phyloP scores from a whole-genome alignment of 495 filamentous ascomycete species.

The Pseudevernia furfuracea region DNA sequence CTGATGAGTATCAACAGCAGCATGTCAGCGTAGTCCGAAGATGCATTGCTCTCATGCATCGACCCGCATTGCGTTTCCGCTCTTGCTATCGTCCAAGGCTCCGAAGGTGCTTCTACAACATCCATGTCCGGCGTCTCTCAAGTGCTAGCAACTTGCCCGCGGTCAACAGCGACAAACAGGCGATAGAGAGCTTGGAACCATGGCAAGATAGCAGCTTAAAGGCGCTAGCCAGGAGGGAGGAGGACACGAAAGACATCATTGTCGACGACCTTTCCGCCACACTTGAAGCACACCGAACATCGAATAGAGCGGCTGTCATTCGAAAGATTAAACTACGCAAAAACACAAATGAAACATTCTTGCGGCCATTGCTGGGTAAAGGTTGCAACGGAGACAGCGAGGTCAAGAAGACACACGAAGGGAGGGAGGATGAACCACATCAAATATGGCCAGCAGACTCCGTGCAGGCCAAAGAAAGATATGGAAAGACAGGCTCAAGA shows the following conservation, averaged over 20 bases:
- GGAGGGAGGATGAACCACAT: neutral
- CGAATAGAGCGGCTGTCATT: slow-evolving; percentile 41
- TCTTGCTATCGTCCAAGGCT: neutral
- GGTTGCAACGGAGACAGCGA: neutral
- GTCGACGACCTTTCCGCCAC: slow-evolving; percentile 35
- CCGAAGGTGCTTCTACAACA: neutral
- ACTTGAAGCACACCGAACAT: slow-evolving; percentile 44
- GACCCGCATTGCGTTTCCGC: neutral
- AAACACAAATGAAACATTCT: too few species aligned
- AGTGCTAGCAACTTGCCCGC: neutral
- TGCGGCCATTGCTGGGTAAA: neutral
- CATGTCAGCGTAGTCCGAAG: slow-evolving; percentile 9
- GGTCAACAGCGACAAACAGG: neutral
- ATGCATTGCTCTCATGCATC: slow-evolving; percentile 18
- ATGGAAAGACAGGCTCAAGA: neutral
- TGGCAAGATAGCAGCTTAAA: neutral
- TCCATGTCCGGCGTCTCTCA: neutral
- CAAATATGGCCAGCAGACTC: slow-evolving; percentile 11
- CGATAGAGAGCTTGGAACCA: neutral
- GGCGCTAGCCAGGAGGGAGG: neutral
- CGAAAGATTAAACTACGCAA: slow-evolving; percentile 29
- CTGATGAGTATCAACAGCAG: neutral
- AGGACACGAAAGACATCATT: slow-evolving; percentile 17
- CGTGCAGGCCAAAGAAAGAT: neutral
- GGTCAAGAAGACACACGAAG: neutral